phyloP scores from a whole-genome alignment of 2,329 filamentous ascomycete genomes.

The Colletotrichum lindemuthianum region DNA sequence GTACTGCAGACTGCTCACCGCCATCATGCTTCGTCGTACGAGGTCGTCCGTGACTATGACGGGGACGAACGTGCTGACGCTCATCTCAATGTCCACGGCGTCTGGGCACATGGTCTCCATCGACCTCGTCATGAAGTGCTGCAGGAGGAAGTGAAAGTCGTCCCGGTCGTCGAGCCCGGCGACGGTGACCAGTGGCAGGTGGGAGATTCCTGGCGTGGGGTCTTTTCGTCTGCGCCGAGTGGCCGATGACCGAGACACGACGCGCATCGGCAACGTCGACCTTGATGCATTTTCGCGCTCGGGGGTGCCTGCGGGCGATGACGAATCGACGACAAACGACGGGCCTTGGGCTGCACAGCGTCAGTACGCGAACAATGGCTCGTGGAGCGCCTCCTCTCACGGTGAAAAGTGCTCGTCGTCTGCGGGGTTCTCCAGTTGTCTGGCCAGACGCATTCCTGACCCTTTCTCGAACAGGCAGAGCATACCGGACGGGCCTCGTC shows the following conservation, averaged over 20 bases:
- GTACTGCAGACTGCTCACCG: neutral
- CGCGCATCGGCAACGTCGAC: no score
- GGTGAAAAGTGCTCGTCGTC: neutral
- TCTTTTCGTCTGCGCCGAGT: no score
- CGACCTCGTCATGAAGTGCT: neutral
- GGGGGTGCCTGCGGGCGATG: no score
- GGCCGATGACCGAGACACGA: neutral
- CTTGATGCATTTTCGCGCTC: no score
- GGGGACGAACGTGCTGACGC: neutral
- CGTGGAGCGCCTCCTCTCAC: neutral
- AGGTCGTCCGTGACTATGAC: neutral
- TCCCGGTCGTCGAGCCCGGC: neutral
- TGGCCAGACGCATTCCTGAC: conserved; percentile 3
- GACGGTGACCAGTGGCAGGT: neutral
- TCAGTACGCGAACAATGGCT: neutral
- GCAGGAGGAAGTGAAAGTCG: conserved; percentile 2
- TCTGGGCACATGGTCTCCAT: conserved; percentile 12
- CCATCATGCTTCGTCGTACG: neutral
- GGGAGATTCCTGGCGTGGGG: neutral
- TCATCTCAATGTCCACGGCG: neutral
- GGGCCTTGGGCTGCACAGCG: no score
- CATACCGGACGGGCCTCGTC: conserved; percentile 7
- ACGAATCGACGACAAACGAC: no score
- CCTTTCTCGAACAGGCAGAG: neutral
- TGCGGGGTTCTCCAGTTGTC: conserved; percentile 5